These are phyloP conservation scores for Canna indica DNA, from an alignment of 176 grass and related monocot species.

Conservation along the genomic window DNA sequence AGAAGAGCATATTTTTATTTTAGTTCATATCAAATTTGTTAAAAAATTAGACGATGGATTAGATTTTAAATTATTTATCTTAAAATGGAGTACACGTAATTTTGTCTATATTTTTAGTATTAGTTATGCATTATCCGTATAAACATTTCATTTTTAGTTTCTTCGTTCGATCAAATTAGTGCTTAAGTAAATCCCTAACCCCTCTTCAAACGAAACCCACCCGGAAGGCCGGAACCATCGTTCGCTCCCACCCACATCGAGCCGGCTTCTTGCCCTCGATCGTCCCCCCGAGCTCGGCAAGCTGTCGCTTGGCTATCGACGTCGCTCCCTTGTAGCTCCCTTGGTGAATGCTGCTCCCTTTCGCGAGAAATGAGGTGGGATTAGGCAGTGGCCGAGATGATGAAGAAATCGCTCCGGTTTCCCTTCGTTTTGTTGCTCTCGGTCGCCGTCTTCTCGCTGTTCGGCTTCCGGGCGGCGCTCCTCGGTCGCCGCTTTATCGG, in stretches of 20 bases:
- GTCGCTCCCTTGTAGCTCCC: neutral
- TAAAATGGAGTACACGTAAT: too few species aligned
- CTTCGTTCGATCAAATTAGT: too few species aligned
- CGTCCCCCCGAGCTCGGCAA: neutral
- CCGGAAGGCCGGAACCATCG: neutral
- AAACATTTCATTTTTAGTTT: too few species aligned
- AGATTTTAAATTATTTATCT: too few species aligned
- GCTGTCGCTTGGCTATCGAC: neutral
- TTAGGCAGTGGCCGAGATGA: neutral
- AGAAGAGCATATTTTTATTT: too few species aligned
- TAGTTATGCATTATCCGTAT: too few species aligned
- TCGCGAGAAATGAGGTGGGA: neutral
- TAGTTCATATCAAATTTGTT: too few species aligned
- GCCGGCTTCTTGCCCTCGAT: neutral
- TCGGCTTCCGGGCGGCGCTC: slow-evolving; percentile 21
- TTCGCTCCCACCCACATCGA: neutral
- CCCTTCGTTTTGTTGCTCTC: slow-evolving; percentile 27
- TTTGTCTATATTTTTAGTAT: too few species aligned
- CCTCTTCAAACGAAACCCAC: neutral
- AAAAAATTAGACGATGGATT: too few species aligned
- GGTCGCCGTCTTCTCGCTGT: slow-evolving; percentile 15
- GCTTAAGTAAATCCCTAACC: neutral
- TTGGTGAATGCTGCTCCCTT: neutral
- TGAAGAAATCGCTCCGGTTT: slow-evolving; percentile 29
- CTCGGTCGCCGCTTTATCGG: neutral